Percentiles rank a stretch among this genome's conserved stretches.
These are phyloP conservation scores for Fulvia fulva DNA, from an alignment of 2,329 filamentous ascomycete species.

Conservation along the genomic window DNA sequence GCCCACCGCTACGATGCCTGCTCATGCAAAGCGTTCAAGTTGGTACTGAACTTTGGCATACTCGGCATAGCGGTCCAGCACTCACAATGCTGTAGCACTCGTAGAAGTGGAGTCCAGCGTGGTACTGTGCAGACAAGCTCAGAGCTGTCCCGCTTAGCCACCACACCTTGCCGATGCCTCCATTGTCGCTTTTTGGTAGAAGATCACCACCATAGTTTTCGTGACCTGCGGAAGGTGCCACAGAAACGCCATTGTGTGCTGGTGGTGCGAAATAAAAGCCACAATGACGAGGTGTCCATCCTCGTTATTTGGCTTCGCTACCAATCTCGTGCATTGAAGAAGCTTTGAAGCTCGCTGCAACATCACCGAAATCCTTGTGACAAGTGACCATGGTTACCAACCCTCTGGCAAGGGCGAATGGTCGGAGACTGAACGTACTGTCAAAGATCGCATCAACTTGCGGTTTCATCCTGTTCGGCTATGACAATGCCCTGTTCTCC, in stretches of 20 bases:
- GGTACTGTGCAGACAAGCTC: not conserved
- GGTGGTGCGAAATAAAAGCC: not conserved
- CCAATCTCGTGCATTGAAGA: too few relatives aligned
- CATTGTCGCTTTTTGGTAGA: not conserved
- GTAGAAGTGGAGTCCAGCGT: not conserved
- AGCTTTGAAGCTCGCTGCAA: too few relatives aligned
- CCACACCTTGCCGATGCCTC: not conserved
- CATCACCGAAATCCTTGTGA: not conserved
- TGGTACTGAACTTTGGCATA: too few relatives aligned
- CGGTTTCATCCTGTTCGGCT: slow-evolving; percentile 12
- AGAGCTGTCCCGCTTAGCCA: not conserved
- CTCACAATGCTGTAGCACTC: too few relatives aligned
- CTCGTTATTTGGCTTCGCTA: too few relatives aligned
- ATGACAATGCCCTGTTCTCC: slow-evolving; percentile 11
- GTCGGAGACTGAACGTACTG: slow-evolving; percentile 6
- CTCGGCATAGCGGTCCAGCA: too few relatives aligned
- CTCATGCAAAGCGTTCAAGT: too few relatives aligned
- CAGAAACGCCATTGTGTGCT: too few relatives aligned
- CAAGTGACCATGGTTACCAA: not conserved
- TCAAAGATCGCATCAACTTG: slow-evolving; percentile 12
- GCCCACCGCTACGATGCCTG: too few relatives aligned
- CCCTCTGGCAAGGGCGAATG: slow-evolving; percentile 5
- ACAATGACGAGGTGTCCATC: not conserved
- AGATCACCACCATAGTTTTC: not conserved
- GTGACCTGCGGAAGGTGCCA: not conserved